phyloP scores from a whole-genome alignment of 2,329 filamentous ascomycete species.

The Colletotrichum somersetense region DNA sequence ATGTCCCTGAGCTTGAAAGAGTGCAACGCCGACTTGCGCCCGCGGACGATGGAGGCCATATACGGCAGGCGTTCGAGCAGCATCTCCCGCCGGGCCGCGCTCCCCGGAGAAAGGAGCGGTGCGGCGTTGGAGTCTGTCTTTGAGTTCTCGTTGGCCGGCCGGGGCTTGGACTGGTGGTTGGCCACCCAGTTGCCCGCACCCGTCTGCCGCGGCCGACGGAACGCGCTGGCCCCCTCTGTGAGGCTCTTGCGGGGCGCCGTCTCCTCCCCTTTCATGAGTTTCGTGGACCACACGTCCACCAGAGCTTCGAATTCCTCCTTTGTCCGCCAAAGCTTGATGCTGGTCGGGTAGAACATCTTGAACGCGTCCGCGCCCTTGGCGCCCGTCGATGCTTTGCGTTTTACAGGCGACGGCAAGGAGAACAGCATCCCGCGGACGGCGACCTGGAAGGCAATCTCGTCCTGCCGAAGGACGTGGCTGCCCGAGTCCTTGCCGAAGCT shows the following conservation, averaged over 20 bases:
- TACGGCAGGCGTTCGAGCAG: constrained; percentile 90
- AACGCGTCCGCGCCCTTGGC: constrained; percentile 71
- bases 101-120: constrained; percentile 71
- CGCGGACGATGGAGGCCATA: constrained; percentile 74
- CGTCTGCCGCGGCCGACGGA: constrained; percentile 57
- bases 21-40: constrained; percentile 52
- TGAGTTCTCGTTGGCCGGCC: background rate
- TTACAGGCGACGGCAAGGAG: constrained; percentile 87
- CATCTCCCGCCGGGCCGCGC: constrained; percentile 77
- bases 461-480: constrained; percentile 85
- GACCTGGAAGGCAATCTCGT: constrained; percentile 94
- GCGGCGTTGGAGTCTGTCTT: constrained; percentile 43
- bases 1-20: constrained; percentile 67
- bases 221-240: constrained; percentile 62
- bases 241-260: constrained; percentile 53
- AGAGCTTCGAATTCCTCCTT: constrained; percentile 85
- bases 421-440: constrained; percentile 90
- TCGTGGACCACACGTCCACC: constrained; percentile 76
- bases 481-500: constrained; percentile 68
- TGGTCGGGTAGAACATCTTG: constrained; percentile 94
- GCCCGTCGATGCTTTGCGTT: constrained; percentile 66
- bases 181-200: constrained; percentile 47
- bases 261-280: constrained; percentile 68
- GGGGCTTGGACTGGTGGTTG: constrained; percentile 41
- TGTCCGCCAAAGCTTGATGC: constrained; percentile 84